Conservation (phyloP, 352 stramenopile genomes). For the Pythium vanterpoolii region DNA sequence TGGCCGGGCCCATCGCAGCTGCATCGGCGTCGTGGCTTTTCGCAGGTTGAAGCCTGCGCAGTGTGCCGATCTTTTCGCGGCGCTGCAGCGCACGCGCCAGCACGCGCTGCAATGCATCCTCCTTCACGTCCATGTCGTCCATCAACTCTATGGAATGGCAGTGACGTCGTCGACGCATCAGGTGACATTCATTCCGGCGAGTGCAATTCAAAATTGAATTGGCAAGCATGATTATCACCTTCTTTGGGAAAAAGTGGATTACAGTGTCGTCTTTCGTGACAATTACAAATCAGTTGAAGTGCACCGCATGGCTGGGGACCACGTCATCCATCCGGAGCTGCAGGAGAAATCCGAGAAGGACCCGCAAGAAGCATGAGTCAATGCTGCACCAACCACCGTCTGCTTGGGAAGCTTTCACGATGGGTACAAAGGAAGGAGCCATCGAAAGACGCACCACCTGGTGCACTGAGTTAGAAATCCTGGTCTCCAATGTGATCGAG, state of each 20-base stretch:
- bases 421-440: not conserved
- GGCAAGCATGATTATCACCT: not conserved
- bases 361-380: not conserved
- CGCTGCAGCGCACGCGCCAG: constrained; percentile 24
- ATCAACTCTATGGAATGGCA: not conserved
- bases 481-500: not conserved
- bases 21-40: constrained; percentile 1
- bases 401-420: not conserved
- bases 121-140: not conserved
- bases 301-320: not conserved
- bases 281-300: constrained; percentile 2
- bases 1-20: constrained; percentile 10
- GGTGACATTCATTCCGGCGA: not conserved
- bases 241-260: not conserved
- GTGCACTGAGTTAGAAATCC: not conserved
- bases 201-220: constrained; percentile 12
- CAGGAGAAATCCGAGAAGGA: not conserved
- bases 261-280: not conserved
- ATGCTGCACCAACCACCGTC: too few relatives aligned
- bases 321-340: constrained; percentile 5
- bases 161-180: not conserved
- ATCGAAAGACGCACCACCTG: not conserved
- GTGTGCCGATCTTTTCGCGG: constrained; percentile 44
- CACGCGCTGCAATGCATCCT: constrained; percentile 8
- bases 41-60: constrained; percentile 38